phyloP scores from a whole-genome alignment of 106 monocot species.

The Ottelia alismoides region DNA sequence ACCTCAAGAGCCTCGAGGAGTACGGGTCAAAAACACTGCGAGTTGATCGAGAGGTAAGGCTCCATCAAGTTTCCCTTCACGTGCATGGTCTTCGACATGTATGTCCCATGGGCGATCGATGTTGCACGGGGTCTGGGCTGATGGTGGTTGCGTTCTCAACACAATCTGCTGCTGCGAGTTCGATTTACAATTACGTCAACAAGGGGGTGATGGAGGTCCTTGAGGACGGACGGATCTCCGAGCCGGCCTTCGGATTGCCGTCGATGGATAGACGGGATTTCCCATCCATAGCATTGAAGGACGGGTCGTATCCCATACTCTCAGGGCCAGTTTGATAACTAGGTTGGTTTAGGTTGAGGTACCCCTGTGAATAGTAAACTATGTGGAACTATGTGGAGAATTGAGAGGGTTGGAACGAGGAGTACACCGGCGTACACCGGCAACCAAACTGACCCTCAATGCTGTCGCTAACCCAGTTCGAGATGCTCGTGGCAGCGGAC shows the following conservation, averaged over 20 bases:
- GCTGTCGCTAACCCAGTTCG: conserved; percentile 29
- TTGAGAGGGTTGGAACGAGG: too few species aligned
- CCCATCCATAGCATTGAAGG: conserved; percentile 20
- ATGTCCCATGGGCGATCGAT: conserved; percentile 36
- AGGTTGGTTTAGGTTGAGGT: too few species aligned
- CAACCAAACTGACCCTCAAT: too few species aligned
- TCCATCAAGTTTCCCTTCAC: conserved; percentile 15
- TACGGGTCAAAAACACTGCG: conserved; percentile 21
- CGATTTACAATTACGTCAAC: conserved; percentile 22
- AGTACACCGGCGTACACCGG: too few species aligned
- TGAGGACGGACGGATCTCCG: background rate
- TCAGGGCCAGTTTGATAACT: too few species aligned
- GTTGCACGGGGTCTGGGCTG: conserved; percentile 24
- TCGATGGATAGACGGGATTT: conserved; percentile 19
- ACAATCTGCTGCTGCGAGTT: conserved; percentile 31
- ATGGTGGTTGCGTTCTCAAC: conserved; percentile 39
- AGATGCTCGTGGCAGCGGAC: conserved; percentile 20
- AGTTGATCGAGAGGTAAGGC: conserved; percentile 14
- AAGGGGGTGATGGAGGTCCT: conserved; percentile 15
- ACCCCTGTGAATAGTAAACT: too few species aligned
- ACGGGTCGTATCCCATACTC: conserved; percentile 17
- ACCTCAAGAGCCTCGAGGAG: conserved; percentile 31
- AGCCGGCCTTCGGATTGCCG: conserved; percentile 22
- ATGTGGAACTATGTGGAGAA: too few species aligned
- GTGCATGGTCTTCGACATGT: conserved; percentile 38